Percentiles rank a stretch among this genome's conserved stretches.
Conservation (phyloP, 1,284 basidiomycete species). For the Malassezia obtusa region DNA sequence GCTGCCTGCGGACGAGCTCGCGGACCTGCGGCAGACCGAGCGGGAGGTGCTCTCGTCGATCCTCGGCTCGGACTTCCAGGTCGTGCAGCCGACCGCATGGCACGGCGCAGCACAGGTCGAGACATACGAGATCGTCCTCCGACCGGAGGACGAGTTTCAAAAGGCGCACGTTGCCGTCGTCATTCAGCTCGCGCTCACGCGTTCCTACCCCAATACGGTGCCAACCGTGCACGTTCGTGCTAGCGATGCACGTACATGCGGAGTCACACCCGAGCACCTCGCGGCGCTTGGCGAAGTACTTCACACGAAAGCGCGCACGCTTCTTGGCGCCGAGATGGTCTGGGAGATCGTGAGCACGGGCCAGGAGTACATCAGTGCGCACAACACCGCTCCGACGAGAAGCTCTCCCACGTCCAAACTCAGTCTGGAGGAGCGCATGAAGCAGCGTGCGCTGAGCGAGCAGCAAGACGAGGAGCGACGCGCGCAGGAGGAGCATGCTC, state of each 20-base stretch:
- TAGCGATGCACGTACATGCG: conserved; percentile 24
- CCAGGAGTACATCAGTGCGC: conserved; percentile 36
- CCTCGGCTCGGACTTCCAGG: conserved; percentile 31
- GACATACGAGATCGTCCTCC: conserved; percentile 30
- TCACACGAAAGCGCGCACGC: conserved; percentile 24
- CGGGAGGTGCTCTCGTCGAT: conserved; percentile 38
- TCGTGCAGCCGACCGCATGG: conserved; percentile 28
- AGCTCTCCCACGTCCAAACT: conserved; percentile 22
- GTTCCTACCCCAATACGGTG: conserved; percentile 29
- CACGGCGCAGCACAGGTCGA: conserved; percentile 23
- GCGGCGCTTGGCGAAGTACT: conserved; percentile 23
- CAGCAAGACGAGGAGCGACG: conserved; percentile 18
- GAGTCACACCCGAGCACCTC: conserved; percentile 21
- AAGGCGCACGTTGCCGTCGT: conserved; percentile 29
- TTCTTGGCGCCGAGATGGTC: conserved; percentile 46
- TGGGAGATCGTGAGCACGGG: conserved; percentile 43
- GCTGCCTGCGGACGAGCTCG: conserved; percentile 22
- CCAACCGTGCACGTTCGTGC: conserved; percentile 29
- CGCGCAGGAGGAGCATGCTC: conserved; percentile 12
- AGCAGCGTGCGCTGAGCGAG: conserved; percentile 29
- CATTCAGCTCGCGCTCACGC: conserved; percentile 31
- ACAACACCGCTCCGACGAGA: conserved; percentile 23
- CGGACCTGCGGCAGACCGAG: conserved; percentile 34
- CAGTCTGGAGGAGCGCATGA: conserved; percentile 43
- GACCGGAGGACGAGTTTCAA: conserved; percentile 32